phyloP scores from a whole-genome alignment of 2,329 filamentous ascomycete species.

The Apiospora pterosperma region DNA sequence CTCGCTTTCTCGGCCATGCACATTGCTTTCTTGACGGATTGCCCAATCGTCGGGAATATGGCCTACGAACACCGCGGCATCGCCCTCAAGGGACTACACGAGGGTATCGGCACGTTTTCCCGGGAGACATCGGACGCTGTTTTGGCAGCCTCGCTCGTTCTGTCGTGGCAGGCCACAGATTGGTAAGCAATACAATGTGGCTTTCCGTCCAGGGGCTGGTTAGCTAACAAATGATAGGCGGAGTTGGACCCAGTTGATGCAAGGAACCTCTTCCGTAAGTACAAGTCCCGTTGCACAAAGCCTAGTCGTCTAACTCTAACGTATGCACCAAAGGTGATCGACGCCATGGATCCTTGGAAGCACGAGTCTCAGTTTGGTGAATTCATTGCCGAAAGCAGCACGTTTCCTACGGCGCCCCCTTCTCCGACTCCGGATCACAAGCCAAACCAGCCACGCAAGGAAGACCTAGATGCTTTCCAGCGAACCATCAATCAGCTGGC shows the following conservation, averaged over 20 bases:
- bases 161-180: constrained; percentile 95
- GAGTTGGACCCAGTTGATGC: constrained; percentile 89
- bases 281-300: background rate
- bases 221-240: constrained; percentile 53
- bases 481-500: constrained; percentile 64
- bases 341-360: constrained; percentile 89
- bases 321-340: constrained; percentile 62
- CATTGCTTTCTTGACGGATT: constrained; percentile 84
- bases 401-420: constrained; percentile 63
- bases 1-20: constrained; percentile 94
- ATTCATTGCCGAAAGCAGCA: constrained; percentile 77
- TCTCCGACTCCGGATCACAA: constrained; percentile 61
- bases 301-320: background rate
- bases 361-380: constrained; percentile 83
- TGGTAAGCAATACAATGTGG: constrained; percentile 63
- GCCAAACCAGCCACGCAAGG: constrained; percentile 61
- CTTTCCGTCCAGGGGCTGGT: constrained; percentile 18
- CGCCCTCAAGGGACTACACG: constrained; percentile 82
- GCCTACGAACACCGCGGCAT: constrained; percentile 85
- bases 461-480: constrained; percentile 67
- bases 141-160: constrained; percentile 82
- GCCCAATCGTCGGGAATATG: constrained; percentile 79
- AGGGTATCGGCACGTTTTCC: constrained; percentile 82
- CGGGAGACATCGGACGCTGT: constrained; percentile 86
- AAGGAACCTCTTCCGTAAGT: constrained; percentile 83